phyloP scores from a whole-genome alignment of 73 alveolate genomes.

The Uronychia setigera region DNA sequence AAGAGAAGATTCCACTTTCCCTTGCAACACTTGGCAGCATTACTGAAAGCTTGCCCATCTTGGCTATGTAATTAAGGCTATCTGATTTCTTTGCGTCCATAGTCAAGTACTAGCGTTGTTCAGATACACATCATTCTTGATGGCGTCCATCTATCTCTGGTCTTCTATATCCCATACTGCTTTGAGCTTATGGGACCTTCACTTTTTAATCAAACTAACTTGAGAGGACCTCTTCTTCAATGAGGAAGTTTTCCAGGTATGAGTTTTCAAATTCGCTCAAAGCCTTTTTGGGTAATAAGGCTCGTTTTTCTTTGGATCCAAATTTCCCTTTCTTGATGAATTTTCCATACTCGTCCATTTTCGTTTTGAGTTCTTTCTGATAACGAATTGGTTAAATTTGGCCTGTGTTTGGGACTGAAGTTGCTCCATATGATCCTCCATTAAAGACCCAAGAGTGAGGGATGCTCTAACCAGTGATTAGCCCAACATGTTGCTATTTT shows the following conservation, averaged over 20 bases:
- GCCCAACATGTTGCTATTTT: too few species aligned
- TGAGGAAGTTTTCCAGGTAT: background rate
- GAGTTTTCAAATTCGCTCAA: background rate
- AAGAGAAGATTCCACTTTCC: too few species aligned
- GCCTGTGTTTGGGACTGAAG: too few species aligned
- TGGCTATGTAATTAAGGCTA: background rate
- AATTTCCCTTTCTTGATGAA: background rate
- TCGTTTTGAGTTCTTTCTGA: background rate
- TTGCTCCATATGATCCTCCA: background rate
- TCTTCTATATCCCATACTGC: background rate
- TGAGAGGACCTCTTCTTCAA: background rate
- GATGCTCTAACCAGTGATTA: background rate
- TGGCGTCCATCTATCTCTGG: background rate
- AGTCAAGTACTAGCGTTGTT: background rate
- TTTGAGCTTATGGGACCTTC: background rate
- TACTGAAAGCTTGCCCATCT: background rate
- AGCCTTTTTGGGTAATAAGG: background rate
- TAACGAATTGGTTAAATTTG: too few species aligned
- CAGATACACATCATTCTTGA: background rate
- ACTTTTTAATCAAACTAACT: too few species aligned
- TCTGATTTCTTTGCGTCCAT: background rate
- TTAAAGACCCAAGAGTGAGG: background rate
- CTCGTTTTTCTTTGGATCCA: background rate
- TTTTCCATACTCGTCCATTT: background rate
- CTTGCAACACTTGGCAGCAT: too few species aligned